Evolutionary conservation across 164 flowering plant species (phyloP), one percentile per base, ranked within the genome.

Genomic region (Dillenia turbinata): DNA sequence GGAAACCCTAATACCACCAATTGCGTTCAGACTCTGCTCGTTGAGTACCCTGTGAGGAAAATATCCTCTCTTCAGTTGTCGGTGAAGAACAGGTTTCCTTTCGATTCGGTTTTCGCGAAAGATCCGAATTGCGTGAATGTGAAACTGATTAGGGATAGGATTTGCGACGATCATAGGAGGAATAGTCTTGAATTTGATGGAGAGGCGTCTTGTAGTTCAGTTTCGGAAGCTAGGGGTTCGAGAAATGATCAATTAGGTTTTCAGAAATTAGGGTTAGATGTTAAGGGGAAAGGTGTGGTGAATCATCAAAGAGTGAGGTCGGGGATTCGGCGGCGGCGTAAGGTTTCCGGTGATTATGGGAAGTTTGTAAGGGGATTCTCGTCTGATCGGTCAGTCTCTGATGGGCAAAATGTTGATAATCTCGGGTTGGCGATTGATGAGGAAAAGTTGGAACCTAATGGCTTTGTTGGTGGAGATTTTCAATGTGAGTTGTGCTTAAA

Each of bases 61-160:
- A 71, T 87, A 44, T 77, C 85, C 3, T 57, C 76, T 50, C 85
- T 91, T 69, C 91, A 80, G 16, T 26, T 60, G 24, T 78, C 85
- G 12, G 77, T 81, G 16, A 79, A 50, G 66, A 66, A n/a, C 16
- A 88, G 65, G 57, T 77, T 79, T 57, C 97, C 96, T 44, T 90
- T 85, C 55, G 84, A 80, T 75, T 62, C 78, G 1, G 22, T 78
- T 24, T 73, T 57, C 76, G 45, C 54, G 17, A 57, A 62, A 1
- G 73, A 68, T 26, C 59, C 56, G 8, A 57, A 65, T 48, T 22
- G 47, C 45, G 57, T 54, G 51, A 63, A 64, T 46, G 17, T 43
- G 33, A 72, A 66, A 48, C 54, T 67, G 43, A 4, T 66, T 12
- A 44, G 48, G 1, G 70, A 71, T 12, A 51, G 24, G 12, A 64